Percentiles rank a stretch among this genome's conserved stretches.
These are phyloP conservation scores for Aspergillus alliaceus DNA, from an alignment of 2,329 filamentous ascomycete species.

Conservation along the genomic window DNA sequence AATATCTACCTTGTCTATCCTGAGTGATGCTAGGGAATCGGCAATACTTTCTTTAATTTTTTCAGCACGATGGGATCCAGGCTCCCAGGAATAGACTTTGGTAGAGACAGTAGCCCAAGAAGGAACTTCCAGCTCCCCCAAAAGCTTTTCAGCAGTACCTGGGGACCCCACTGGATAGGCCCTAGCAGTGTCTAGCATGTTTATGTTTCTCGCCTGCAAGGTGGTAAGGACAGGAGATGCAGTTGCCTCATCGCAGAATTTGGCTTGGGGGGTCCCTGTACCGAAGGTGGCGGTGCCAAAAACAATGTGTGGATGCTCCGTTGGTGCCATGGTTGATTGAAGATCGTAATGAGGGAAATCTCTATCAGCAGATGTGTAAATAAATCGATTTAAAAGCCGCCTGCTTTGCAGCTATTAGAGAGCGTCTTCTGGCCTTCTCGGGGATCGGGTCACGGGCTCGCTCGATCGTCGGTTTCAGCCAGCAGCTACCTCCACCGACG, in stretches of 20 bases:
- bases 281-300: background rate
- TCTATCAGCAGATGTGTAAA: too few relatives aligned
- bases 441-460: too few relatives aligned
- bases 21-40: background rate
- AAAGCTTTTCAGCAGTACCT: background rate
- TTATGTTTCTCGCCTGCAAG: background rate
- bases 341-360: too few relatives aligned
- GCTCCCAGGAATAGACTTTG: background rate
- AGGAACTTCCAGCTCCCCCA: background rate
- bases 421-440: too few relatives aligned
- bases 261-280: background rate
- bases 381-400: too few relatives aligned
- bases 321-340: background rate
- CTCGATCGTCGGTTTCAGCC: too few relatives aligned
- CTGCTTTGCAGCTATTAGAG: too few relatives aligned
- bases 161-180: background rate
- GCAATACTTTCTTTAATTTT: background rate
- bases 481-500: too few relatives aligned
- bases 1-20: constrained; percentile 24
- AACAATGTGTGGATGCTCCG: background rate
- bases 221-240: background rate
- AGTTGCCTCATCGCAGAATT: background rate
- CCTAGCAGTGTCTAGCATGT: background rate
- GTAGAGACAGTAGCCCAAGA: background rate
- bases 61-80: constrained; percentile 17